Percentiles rank a stretch among this genome's conserved stretches.
These are phyloP conservation scores for Phytophthora tubulina DNA, from an alignment of 352 stramenopile species.

Conservation along the genomic window DNA sequence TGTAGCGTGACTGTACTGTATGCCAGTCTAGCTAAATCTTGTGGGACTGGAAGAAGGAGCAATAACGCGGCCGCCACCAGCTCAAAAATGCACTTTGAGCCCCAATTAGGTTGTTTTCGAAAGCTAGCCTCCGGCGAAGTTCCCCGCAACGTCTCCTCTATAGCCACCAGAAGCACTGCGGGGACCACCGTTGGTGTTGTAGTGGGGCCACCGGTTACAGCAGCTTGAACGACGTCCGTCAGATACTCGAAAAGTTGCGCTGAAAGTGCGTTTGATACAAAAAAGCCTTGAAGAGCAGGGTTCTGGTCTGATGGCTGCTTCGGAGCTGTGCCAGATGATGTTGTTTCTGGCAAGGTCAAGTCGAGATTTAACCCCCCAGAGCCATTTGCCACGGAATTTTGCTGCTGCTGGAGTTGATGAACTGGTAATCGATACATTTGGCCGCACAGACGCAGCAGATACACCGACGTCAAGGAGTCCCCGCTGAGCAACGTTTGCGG, in stretches of 20 bases:
- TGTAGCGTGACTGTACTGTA: slow-evolving; percentile 29
- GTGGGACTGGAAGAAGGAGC: slow-evolving; percentile 58
- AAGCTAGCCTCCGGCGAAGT: slow-evolving; percentile 52
- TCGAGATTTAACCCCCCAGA: not conserved
- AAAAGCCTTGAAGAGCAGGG: slow-evolving; percentile 54
- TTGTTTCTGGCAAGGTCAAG: not conserved
- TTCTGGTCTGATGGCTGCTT: slow-evolving; percentile 23
- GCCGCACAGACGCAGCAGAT: slow-evolving; percentile 67
- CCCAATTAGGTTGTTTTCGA: slow-evolving; percentile 52
- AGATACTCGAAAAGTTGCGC: slow-evolving; percentile 63
- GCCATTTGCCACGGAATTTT: slow-evolving; percentile 23
- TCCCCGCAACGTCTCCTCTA: slow-evolving; percentile 68
- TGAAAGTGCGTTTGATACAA: slow-evolving; percentile 49
- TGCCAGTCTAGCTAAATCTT: slow-evolving; percentile 13
- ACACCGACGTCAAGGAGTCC: slow-evolving; percentile 72
- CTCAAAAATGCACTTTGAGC: slow-evolving; percentile 66
- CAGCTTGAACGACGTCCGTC: slow-evolving; percentile 51
- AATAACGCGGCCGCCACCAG: slow-evolving; percentile 47
- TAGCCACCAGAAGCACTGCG: slow-evolving; percentile 55
- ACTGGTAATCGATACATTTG: slow-evolving; percentile 63
- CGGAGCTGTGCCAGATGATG: not conserved
- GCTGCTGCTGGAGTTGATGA: slow-evolving; percentile 30
- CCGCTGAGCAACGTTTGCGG: slow-evolving; percentile 52
- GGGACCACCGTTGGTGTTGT: slow-evolving; percentile 11
- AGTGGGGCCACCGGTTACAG: slow-evolving; percentile 2